Percentiles rank a stretch among this genome's conserved stretches.
These are phyloP conservation scores for Dipteronia sinensis DNA, from an alignment of 345 rosid genomes.

Conservation along the genomic window DNA sequence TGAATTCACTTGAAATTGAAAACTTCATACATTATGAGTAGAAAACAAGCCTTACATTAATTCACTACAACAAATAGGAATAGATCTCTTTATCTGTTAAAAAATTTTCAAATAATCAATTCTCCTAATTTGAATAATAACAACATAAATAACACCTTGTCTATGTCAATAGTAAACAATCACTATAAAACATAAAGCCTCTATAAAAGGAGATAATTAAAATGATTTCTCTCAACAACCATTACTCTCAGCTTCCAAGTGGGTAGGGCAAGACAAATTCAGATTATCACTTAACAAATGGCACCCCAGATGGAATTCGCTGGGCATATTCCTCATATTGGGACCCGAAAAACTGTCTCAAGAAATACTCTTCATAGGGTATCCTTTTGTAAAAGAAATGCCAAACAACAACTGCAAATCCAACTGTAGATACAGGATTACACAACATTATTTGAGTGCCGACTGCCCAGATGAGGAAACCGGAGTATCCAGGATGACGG, in stretches of 20 bases:
- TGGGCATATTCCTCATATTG: conserved; percentile 54
- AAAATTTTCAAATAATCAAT: too few relatives aligned
- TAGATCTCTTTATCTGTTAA: neutral
- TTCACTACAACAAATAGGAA: neutral
- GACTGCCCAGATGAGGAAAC: conserved; percentile 71
- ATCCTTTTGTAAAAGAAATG: conserved; percentile 58
- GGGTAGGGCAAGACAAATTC: too few relatives aligned
- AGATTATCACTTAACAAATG: conserved; percentile 52
- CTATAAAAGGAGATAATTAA: too few relatives aligned
- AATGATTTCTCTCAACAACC: too few relatives aligned
- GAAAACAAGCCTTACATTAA: neutral
- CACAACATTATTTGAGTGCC: conserved; percentile 82
- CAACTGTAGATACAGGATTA: conserved; percentile 59
- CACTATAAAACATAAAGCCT: too few relatives aligned
- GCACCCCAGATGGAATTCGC: conserved; percentile 64
- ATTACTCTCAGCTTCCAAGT: too few relatives aligned
- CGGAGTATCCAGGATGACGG: conserved; percentile 72
- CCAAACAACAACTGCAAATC: conserved; percentile 66
- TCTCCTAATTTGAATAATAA: too few relatives aligned
- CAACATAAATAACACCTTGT: too few relatives aligned
- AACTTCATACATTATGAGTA: neutral
- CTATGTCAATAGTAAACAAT: too few relatives aligned
- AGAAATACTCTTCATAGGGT: conserved; percentile 67
- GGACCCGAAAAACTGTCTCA: conserved; percentile 65
- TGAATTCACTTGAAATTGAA: neutral